A percentile compares a stretch with the other conserved stretches of the same genome.
Conservation (phyloP, 2,329 filamentous ascomycete species). For the Fusarium verrucosum region DNA sequence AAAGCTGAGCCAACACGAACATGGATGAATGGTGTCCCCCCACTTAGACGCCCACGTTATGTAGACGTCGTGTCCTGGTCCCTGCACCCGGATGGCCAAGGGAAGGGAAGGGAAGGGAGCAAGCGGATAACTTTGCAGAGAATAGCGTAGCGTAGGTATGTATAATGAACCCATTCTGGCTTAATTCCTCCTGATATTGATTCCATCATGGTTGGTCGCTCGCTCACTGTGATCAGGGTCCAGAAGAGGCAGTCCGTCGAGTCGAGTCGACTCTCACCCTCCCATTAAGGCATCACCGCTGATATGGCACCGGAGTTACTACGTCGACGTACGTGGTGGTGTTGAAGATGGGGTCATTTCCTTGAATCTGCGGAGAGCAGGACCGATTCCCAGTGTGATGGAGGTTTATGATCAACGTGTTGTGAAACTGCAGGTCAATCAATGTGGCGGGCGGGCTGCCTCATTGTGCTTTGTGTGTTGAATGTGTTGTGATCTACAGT, state of each 20-base stretch:
- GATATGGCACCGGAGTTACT: background rate
- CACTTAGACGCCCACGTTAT: slow-evolving; percentile 18
- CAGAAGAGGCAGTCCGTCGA: slow-evolving; percentile 19
- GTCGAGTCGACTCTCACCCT: background rate
- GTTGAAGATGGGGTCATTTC: slow-evolving; percentile 27
- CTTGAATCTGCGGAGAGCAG: slow-evolving; percentile 15
- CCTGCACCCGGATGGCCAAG: slow-evolving; percentile 24
- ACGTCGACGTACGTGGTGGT: slow-evolving; percentile 12
- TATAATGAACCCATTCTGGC: slow-evolving; percentile 28
- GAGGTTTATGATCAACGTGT: slow-evolving; percentile 4
- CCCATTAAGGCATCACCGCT: background rate
- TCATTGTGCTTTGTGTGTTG: background rate
- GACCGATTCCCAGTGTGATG: background rate
- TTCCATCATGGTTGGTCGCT: no score
- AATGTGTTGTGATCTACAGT: no score
- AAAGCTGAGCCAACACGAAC: slow-evolving; percentile 2
- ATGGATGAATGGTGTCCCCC: background rate
- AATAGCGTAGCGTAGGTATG: slow-evolving; percentile 13
- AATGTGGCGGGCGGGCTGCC: background rate
- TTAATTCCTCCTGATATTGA: slow-evolving; percentile 24
- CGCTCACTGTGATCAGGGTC: slow-evolving; percentile 1
- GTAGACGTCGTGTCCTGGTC: slow-evolving; percentile 23
- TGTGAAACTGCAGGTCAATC: slow-evolving; percentile 3
- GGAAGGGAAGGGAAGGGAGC: no score
- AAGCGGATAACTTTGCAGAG: slow-evolving; percentile 11